Evolutionary conservation across 2,329 filamentous ascomycete genomes (phyloP).

Genomic region (Aspergillus oerlinghausenensis): DNA sequence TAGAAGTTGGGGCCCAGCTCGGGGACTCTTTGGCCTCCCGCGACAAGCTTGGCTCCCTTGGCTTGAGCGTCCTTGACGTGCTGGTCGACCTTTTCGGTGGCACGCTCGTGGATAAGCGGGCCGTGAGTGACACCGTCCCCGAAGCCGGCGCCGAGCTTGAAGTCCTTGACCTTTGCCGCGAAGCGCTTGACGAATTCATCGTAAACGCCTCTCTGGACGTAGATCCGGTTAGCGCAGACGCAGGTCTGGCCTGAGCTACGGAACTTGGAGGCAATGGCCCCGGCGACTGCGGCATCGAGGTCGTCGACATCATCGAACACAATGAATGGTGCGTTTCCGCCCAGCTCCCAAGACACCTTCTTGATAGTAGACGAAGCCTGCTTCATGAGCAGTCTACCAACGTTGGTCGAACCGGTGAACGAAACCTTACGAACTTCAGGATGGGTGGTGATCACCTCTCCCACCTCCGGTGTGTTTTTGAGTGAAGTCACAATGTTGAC

Average conservation of each 20-base stretch:
- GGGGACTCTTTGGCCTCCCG: conserved; percentile 69
- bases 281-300: conserved; percentile 74
- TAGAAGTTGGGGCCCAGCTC: conserved; percentile 83
- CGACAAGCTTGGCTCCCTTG: conserved; percentile 70
- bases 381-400: conserved; percentile 78
- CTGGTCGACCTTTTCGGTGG: conserved; percentile 70
- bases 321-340: conserved; percentile 93
- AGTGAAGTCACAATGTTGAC: conserved; percentile 82
- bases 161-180: conserved; percentile 47
- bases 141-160: conserved; percentile 46
- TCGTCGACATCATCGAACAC: conserved; percentile 89
- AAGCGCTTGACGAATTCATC: conserved; percentile 54
- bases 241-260: conserved; percentile 93
- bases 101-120: conserved; percentile 68
- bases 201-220: conserved; percentile 50
- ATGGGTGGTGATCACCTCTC: conserved; percentile 69
- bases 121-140: conserved; percentile 45
- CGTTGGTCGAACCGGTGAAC: conserved; percentile 74
- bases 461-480: conserved; percentile 74
- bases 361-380: conserved; percentile 80
- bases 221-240: conserved; percentile 66
- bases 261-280: conserved; percentile 85
- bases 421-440: conserved; percentile 81
- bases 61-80: conserved; percentile 74
- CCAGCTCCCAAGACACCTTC: conserved; percentile 83